These are phyloP conservation scores for Tieghemostelium lacteum DNA, from an alignment of 78 protist species.

Conservation along the genomic window DNA sequence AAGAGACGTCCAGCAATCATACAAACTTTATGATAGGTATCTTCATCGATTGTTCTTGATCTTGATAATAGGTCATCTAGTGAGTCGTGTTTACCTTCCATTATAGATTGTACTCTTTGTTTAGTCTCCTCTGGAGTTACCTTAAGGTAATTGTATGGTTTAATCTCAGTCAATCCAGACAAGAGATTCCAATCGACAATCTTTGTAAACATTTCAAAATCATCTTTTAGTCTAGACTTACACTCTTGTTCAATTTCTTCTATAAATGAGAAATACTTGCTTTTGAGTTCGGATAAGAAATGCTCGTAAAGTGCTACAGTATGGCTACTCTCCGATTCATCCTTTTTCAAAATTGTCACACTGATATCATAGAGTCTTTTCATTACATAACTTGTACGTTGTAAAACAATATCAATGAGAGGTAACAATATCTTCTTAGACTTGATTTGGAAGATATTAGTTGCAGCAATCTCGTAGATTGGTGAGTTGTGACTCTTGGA, in stretches of 20 bases:
- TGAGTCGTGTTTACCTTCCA: slow-evolving; percentile 40
- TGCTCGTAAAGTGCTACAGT: slow-evolving; percentile 64
- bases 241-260: slow-evolving; percentile 64
- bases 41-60: slow-evolving; percentile 62
- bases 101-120: slow-evolving; percentile 78
- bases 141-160: slow-evolving; percentile 75
- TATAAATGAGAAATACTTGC: slow-evolving; percentile 52
- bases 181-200: slow-evolving; percentile 87
- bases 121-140: slow-evolving; percentile 81
- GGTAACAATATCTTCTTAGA: slow-evolving; percentile 71
- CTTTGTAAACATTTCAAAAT: slow-evolving; percentile 86
- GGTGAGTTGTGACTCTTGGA: slow-evolving; percentile 81
- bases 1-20: slow-evolving; percentile 78
- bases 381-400: slow-evolving; percentile 56
- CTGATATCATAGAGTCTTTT: slow-evolving; percentile 74
- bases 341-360: slow-evolving; percentile 54
- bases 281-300: slow-evolving; percentile 41
- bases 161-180: slow-evolving; percentile 23
- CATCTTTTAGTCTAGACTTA: slow-evolving; percentile 59
- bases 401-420: slow-evolving; percentile 63
- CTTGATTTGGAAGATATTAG: slow-evolving; percentile 78
- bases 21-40: slow-evolving; percentile 57
- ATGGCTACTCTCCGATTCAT: slow-evolving; percentile 18
- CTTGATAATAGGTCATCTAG: neutral
- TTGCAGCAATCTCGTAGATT: slow-evolving; percentile 81